phyloP scores from a whole-genome alignment of 371 early-diverging fungal species.

The Mucor lusitanicus region DNA sequence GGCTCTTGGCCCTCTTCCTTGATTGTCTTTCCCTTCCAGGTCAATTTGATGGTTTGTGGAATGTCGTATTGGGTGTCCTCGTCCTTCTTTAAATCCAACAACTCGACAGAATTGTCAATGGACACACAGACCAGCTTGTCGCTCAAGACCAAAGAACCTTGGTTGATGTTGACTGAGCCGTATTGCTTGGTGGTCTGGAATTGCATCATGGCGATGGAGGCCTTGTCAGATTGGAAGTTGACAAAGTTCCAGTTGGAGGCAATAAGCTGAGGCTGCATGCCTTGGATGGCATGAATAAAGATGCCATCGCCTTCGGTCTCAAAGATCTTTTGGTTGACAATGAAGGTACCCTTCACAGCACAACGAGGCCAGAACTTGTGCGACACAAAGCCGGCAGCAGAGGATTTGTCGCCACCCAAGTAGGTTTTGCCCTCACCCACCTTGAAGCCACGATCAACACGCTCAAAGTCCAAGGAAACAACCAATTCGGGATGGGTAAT shows the following conservation, averaged over 20 bases:
- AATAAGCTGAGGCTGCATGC: slow-evolving; percentile 84
- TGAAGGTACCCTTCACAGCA: slow-evolving; percentile 71
- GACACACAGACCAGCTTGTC: slow-evolving; percentile 73
- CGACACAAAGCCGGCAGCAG: slow-evolving; percentile 60
- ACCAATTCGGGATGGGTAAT: slow-evolving; percentile 66
- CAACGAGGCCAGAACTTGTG: slow-evolving; percentile 86
- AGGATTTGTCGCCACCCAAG: slow-evolving; percentile 57
- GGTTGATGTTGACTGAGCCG: slow-evolving; percentile 70
- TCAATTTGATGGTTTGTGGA: slow-evolving; percentile 71
- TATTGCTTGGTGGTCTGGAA: slow-evolving; percentile 81
- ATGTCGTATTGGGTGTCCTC: slow-evolving; percentile 80
- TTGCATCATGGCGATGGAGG: slow-evolving; percentile 76
- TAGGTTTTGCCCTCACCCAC: slow-evolving; percentile 81
- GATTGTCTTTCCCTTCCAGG: slow-evolving; percentile 76
- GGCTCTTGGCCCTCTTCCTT: slow-evolving; percentile 51
- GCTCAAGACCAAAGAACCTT: slow-evolving; percentile 74
- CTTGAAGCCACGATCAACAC: slow-evolving; percentile 75
- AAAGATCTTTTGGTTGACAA: slow-evolving; percentile 64
- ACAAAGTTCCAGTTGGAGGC: slow-evolving; percentile 86
- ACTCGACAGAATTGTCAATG: slow-evolving; percentile 69
- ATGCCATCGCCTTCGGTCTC: slow-evolving; percentile 75
- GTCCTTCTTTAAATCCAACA: slow-evolving; percentile 55
- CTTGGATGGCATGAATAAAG: slow-evolving; percentile 84
- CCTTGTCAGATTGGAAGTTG: slow-evolving; percentile 62
- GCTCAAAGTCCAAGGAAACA: slow-evolving; percentile 67